Percentiles rank a stretch among this genome's conserved stretches.
These are phyloP conservation scores for Phascolomyces articulosus DNA, from an alignment of 371 early-diverging fungal species.

Conservation along the genomic window DNA sequence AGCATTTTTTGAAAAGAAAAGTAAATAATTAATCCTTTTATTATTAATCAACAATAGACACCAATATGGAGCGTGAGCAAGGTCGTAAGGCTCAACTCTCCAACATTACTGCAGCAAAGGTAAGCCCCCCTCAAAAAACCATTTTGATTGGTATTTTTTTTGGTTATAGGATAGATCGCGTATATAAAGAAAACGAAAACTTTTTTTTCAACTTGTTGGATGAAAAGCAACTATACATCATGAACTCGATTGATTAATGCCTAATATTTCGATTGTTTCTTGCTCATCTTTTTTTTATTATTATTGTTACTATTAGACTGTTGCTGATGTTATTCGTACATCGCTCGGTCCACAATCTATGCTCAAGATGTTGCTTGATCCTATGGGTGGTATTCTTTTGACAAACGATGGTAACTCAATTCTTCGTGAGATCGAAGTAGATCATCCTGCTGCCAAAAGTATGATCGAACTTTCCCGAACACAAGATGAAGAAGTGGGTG, in stretches of 20 bases:
- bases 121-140: slow-evolving; percentile 27
- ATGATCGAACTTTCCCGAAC: slow-evolving; percentile 99
- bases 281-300: background rate
- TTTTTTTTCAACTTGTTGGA: background rate
- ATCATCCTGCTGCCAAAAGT: slow-evolving; percentile 99
- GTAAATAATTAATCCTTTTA: no score
- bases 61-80: slow-evolving; percentile 93
- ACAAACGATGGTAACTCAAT: slow-evolving; percentile 99
- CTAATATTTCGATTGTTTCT: background rate
- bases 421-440: slow-evolving; percentile 99
- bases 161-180: background rate
- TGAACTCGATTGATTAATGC: background rate
- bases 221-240: background rate
- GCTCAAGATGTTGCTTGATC: slow-evolving; percentile 99
- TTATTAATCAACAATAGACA: no score
- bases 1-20: slow-evolving; percentile 12
- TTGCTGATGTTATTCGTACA: slow-evolving; percentile 98
- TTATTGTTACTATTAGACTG: slow-evolving; percentile 75
- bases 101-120: slow-evolving; percentile 97
- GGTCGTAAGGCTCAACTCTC: slow-evolving; percentile 97
- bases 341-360: slow-evolving; percentile 99
- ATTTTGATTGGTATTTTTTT: background rate
- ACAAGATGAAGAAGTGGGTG: slow-evolving; percentile 99
- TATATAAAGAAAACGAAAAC: background rate
- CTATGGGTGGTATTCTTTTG: slow-evolving; percentile 99